Percentiles rank a stretch among this genome's conserved stretches.
phyloP scores from a whole-genome alignment of 306 rosid genomes.

The Quillaja saponaria region DNA sequence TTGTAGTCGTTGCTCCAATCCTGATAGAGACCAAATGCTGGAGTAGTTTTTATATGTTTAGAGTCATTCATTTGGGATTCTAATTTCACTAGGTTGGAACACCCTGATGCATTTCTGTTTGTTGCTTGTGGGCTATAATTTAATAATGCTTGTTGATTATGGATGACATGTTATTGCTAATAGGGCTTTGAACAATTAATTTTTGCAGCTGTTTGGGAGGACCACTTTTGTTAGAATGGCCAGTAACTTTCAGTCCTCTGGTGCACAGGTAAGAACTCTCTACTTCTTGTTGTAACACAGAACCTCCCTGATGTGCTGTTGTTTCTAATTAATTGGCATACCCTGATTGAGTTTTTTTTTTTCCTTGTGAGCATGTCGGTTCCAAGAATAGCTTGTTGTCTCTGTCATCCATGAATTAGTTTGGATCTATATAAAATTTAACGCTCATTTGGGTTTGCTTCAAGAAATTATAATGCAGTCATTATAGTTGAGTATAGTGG shows the following conservation, averaged over 20 bases:
- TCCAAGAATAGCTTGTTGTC: constrained; percentile 4
- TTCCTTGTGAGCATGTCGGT: constrained; percentile 9
- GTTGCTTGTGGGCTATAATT: no score
- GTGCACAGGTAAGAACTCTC: constrained; percentile 61
- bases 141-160: no score
- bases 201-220: constrained; percentile 27
- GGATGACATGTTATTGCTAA: no score
- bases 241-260: constrained; percentile 66
- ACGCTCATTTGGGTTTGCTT: not conserved
- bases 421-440: no score
- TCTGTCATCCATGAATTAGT: not conserved
- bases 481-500: not conserved
- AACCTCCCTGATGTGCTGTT: constrained; percentile 5
- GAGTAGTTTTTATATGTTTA: not conserved
- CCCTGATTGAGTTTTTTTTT: constrained; percentile 17
- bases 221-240: constrained; percentile 58
- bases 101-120: no score
- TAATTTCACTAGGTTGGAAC: no score
- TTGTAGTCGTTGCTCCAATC: no score
- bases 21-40: no score
- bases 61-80: constrained; percentile 13
- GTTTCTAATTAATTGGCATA: constrained; percentile 1
- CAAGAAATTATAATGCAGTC: not conserved
- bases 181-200: not conserved
- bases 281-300: constrained; percentile 2